These are phyloP conservation scores for Saxophila tyrrhenica DNA, from an alignment of 495 filamentous ascomycete genomes.

Conservation along the genomic window DNA sequence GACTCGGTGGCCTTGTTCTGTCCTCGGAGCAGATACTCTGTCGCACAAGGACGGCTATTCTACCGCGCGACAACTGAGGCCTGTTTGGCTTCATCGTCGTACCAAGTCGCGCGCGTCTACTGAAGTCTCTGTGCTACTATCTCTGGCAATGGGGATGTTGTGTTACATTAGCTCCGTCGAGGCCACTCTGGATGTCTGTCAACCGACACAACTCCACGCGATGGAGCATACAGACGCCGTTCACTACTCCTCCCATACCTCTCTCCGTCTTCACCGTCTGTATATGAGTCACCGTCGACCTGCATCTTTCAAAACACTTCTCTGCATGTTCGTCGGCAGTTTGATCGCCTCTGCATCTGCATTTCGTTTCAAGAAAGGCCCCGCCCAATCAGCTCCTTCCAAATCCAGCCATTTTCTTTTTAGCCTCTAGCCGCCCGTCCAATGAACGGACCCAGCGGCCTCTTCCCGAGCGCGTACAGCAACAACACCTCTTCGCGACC, in stretches of 20 bases:
- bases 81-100: conserved; percentile 1
- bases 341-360: conserved; percentile 3
- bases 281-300: conserved; percentile 1
- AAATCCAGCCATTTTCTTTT: background rate
- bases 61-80: background rate
- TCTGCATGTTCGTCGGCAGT: background rate
- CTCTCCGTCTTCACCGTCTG: background rate
- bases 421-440: background rate
- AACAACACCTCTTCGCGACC: background rate
- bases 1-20: too few relatives aligned
- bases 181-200: too few relatives aligned
- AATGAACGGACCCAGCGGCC: background rate
- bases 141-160: too few relatives aligned
- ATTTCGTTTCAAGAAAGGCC: background rate
- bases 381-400: background rate
- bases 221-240: too few relatives aligned
- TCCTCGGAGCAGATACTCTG: too few relatives aligned
- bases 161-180: too few relatives aligned
- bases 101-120: background rate
- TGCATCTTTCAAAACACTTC: background rate
- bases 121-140: too few relatives aligned
- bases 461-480: conserved; percentile 4
- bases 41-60: background rate
- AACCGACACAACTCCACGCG: too few relatives aligned
- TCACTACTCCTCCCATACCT: too few relatives aligned